These are phyloP conservation scores for Steccherinum ochraceum DNA, from an alignment of 768 basidiomycete species.

Conservation along the genomic window DNA sequence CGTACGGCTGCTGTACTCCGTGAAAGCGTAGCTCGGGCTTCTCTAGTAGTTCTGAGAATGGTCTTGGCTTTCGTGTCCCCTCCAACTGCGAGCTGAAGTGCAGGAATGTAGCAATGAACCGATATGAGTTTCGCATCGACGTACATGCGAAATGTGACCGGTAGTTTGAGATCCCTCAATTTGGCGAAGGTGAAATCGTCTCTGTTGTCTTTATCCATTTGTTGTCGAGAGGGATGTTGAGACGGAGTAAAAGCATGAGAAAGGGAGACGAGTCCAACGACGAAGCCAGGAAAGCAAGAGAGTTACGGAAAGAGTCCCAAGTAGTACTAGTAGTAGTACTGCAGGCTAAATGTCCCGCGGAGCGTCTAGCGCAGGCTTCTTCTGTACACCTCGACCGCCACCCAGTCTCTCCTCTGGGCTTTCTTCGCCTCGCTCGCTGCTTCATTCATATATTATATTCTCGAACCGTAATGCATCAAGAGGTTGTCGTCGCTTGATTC, in stretches of 20 bases:
- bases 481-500: too few relatives aligned
- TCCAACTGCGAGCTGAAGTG: slow-evolving; percentile 71
- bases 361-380: neutral
- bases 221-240: neutral
- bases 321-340: neutral
- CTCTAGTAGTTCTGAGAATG: slow-evolving; percentile 77
- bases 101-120: neutral
- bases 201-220: slow-evolving; percentile 57
- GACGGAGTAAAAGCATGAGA: neutral
- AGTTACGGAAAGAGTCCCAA: too few relatives aligned
- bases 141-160: slow-evolving; percentile 82
- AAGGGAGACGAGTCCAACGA: neutral
- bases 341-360: neutral
- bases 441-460: too few relatives aligned
- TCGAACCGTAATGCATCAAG: too few relatives aligned
- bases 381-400: neutral
- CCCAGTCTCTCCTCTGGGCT: neutral
- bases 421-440: too few relatives aligned
- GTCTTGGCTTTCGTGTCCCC: slow-evolving; percentile 64
- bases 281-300: too few relatives aligned
- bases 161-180: slow-evolving; percentile 81
- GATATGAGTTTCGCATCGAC: neutral
- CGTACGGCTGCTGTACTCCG: slow-evolving; percentile 79
- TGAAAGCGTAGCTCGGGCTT: slow-evolving; percentile 78
- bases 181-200: slow-evolving; percentile 93